These are phyloP conservation scores for Neurospora sp. DNA, from an alignment of 495 filamentous ascomycete species.

Conservation along the genomic window DNA sequence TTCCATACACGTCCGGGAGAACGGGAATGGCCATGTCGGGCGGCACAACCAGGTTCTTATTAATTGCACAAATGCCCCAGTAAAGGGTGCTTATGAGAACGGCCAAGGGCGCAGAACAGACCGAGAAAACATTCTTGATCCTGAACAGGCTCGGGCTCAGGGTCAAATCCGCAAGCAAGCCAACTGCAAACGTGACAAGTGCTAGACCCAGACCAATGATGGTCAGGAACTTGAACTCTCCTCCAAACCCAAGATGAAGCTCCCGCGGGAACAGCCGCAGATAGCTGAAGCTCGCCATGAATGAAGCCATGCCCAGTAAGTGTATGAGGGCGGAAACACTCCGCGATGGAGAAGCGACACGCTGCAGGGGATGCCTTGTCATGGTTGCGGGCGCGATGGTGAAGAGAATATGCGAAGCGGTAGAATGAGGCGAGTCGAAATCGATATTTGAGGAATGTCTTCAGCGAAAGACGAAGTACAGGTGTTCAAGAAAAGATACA, in stretches of 20 bases:
- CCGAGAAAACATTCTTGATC: constrained; percentile 62
- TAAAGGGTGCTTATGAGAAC: constrained; percentile 78
- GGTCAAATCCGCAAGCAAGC: constrained; percentile 66
- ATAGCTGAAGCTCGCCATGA: constrained; percentile 58
- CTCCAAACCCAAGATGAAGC: constrained; percentile 64
- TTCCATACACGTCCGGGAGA: constrained; percentile 43
- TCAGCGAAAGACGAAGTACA: not conserved
- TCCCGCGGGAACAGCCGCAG: constrained; percentile 25
- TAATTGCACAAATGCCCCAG: constrained; percentile 63
- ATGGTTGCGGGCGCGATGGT: constrained; percentile 2
- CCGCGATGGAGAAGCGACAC: constrained; percentile 58
- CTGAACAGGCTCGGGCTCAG: constrained; percentile 53
- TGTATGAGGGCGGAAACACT: constrained; percentile 62
- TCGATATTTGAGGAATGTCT: not conserved
- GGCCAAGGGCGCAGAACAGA: constrained; percentile 67
- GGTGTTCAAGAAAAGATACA: not conserved
- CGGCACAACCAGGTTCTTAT: constrained; percentile 43
- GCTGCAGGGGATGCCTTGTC: constrained; percentile 57
- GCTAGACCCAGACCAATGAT: constrained; percentile 69
- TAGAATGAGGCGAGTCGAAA: not conserved
- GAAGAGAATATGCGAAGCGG: not conserved
- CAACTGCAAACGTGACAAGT: constrained; percentile 56
- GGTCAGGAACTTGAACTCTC: constrained; percentile 77
- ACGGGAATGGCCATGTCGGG: constrained; percentile 36
- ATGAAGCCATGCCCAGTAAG: constrained; percentile 57